Evolutionary conservation across 768 basidiomycete genomes (phyloP).

Genomic region (Leccinum olivaceopallidum): DNA sequence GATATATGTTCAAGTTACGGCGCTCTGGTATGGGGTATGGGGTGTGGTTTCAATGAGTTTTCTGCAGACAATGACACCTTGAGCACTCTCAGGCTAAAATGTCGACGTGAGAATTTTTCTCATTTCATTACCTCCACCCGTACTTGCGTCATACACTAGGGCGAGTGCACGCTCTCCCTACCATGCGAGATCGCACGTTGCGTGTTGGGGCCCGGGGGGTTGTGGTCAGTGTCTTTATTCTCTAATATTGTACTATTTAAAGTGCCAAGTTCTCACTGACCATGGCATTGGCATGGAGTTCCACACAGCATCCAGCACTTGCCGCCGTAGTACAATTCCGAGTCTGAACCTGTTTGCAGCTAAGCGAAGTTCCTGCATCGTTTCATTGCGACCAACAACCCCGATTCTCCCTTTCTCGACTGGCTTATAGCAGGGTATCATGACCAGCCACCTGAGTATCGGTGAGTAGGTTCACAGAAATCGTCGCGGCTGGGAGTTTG

Average conservation of each 20-base stretch:
- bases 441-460: background rate
- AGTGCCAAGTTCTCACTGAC: no score
- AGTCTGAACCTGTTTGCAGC: background rate
- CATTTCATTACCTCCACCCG: background rate
- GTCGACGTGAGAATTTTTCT: background rate
- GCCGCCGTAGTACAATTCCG: background rate
- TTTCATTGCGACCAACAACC: background rate
- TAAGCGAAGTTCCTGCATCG: background rate
- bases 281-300: no score
- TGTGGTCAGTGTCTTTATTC: background rate
- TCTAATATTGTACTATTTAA: no score
- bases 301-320: background rate
- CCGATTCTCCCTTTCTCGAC: background rate
- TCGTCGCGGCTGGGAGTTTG: background rate
- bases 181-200: background rate
- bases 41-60: no score
- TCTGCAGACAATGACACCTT: no score
- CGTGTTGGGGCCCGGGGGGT: background rate
- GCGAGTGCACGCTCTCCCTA: background rate
- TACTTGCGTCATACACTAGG: no score
- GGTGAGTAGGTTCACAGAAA: background rate
- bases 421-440: background rate
- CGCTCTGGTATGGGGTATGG: no score
- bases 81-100: no score
- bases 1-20: background rate